These are phyloP conservation scores for Fomitopsis pulvina DNA, from an alignment of 768 basidiomycete species.

Conservation along the genomic window DNA sequence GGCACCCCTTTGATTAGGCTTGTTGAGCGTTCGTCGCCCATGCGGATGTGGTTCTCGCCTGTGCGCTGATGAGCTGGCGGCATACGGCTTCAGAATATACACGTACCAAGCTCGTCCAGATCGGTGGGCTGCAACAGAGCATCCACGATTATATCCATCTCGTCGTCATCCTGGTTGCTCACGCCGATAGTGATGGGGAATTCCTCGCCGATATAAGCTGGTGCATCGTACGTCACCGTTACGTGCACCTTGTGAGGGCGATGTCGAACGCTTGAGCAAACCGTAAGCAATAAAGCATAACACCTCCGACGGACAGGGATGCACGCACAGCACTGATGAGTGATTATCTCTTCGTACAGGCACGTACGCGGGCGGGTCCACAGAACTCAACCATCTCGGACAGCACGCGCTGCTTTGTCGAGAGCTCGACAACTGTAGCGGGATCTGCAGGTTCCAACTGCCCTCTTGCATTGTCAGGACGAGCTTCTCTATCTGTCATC, in stretches of 20 bases:
- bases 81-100: neutral
- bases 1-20: constrained; percentile 68
- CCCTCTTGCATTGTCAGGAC: constrained; percentile 50
- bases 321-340: constrained; percentile 42
- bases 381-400: constrained; percentile 52
- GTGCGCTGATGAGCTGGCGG: neutral
- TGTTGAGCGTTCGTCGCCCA: constrained; percentile 60
- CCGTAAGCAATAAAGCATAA: neutral
- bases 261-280: constrained; percentile 46
- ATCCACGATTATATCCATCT: constrained; percentile 64
- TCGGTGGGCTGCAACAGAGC: constrained; percentile 78
- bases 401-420: constrained; percentile 25
- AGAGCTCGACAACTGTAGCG: constrained; percentile 31
- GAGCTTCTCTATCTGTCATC: constrained; percentile 33
- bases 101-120: constrained; percentile 62
- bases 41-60: constrained; percentile 48
- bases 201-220: constrained; percentile 77
- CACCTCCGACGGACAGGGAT: neutral
- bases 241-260: constrained; percentile 54
- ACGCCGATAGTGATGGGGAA: constrained; percentile 70
- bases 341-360: constrained; percentile 41
- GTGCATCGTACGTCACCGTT: constrained; percentile 49
- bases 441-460: constrained; percentile 62
- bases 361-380: constrained; percentile 47
- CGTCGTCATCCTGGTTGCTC: constrained; percentile 62